Base-by-base conservation (phyloP, 768 basidiomycete genomes). In the Podaxis mareebaensis region DNA sequence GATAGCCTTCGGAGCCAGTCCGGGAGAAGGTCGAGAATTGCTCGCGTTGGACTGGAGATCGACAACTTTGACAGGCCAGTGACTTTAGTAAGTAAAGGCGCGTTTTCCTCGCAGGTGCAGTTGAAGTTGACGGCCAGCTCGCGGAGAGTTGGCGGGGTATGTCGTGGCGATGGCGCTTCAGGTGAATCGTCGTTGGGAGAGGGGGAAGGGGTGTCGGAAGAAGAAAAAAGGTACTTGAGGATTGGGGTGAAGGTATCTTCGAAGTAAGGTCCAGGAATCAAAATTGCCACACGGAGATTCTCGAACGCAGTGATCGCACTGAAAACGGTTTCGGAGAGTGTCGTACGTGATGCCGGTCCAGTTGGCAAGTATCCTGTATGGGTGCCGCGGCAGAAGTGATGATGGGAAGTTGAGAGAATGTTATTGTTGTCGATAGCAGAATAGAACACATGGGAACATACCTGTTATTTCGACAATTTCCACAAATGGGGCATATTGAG, bases 401-500 rank as follows among this genome's bases (percentile, higher is more conserved):
- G 20, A 46, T 20, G 44, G 44, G 17, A 46, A 46, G 44, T 46
- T n/a, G n/a, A n/a, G 44, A 12, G 49, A 24, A 24, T 51, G 48
- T 22, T 12, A 28, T 28, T 22, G 49, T 22, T 24, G 49, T 28
- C 13, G 22, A 22, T 51, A 22, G 49, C 20, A 24, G 49, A 24
- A 51, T 8, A 74, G 56, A 80, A 64, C 8, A 80, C 64, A n/a
- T 68, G 57, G 8, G 69, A 68, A 67, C 71, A 30, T 72, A 85
- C 85, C 84, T 54, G 72, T 72, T 42, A 87, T 74, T 71, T 81
- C 76, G 20, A 86, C 70, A 57, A 74, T 70, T 8, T 69, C 66
- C 2, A 86, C 84, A 65, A 79, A 71, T 4, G 58, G 58, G 15
- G 79, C 77, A 64, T 85, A 76, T 54, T 70, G 70, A 13, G 78